Evolutionary conservation across 139 green algal genomes (phyloP).

Genomic region (Pleodorina starrii): DNA sequence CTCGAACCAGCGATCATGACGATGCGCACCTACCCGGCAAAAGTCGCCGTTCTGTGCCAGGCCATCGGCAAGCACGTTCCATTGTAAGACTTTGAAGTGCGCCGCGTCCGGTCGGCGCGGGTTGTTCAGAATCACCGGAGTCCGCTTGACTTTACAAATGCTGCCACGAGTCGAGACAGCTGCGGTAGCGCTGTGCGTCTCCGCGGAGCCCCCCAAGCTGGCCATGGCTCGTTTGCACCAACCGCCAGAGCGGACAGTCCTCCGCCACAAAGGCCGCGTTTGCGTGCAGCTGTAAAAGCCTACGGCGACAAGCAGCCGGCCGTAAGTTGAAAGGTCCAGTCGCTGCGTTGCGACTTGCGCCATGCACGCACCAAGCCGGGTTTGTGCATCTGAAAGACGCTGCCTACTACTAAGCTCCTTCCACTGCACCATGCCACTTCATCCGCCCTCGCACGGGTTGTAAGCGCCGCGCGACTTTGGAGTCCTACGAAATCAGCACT

Average conservation of each 20-base stretch:
- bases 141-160: slow-evolving; percentile 29
- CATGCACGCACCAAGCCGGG: slow-evolving; percentile 5
- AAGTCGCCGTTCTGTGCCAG: slow-evolving; percentile 81
- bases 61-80: slow-evolving; percentile 81
- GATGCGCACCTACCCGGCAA: slow-evolving; percentile 56
- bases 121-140: slow-evolving; percentile 20
- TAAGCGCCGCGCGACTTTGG: too few species aligned
- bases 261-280: background rate
- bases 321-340: background rate
- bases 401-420: background rate
- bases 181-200: background rate
- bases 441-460: background rate
- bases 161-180: background rate
- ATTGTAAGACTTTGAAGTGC: slow-evolving; percentile 68
- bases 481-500: too few species aligned
- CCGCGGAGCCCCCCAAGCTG: background rate
- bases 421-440: slow-evolving; percentile 21
- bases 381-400: background rate
- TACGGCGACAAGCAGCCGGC: background rate
- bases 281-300: background rate
- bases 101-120: background rate
- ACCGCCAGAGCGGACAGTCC: background rate
- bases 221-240: slow-evolving; percentile 14
- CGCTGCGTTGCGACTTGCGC: background rate
- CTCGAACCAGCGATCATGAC: background rate